Percentiles rank a stretch among this genome's conserved stretches.
phyloP scores from a whole-genome alignment of 345 rosid genomes.

The Citrus sp. region DNA sequence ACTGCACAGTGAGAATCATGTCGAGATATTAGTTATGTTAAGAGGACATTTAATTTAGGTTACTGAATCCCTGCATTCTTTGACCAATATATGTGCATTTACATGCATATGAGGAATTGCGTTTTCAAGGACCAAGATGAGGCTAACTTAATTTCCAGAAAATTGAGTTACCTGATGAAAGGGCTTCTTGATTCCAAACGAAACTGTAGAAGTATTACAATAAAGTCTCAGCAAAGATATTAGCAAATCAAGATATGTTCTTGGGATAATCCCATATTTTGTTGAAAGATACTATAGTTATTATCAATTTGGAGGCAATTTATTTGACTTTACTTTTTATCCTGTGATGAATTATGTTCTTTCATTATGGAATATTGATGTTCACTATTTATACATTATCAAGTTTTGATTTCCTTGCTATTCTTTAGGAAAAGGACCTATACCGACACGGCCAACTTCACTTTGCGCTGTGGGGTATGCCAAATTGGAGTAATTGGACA shows the following conservation, averaged over 20 bases:
- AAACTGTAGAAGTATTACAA: no score
- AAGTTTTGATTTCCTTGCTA: neutral
- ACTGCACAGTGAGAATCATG: neutral
- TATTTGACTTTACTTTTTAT: neutral
- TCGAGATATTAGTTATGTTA: neutral
- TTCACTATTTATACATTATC: neutral
- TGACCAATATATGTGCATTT: neutral
- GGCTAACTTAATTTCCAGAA: neutral
- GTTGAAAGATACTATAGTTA: neutral
- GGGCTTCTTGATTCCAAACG: no score
- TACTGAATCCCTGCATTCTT: neutral
- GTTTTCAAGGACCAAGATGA: neutral
- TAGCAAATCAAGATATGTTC: neutral
- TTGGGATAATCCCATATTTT: neutral
- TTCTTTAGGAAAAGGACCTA: slow-evolving; percentile 69
- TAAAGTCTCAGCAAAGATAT: neutral
- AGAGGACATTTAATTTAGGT: no score
- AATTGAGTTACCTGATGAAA: neutral
- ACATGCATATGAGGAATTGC: neutral
- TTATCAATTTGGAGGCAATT: neutral
- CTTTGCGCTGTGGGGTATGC: slow-evolving; percentile 90
- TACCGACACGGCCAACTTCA: slow-evolving; percentile 80
- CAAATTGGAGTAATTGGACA: slow-evolving; percentile 88
- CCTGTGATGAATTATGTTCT: neutral
- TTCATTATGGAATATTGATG: neutral